phyloP scores from a whole-genome alignment of 176 grass and related monocot species.

The Echinochloa phyllopogon region DNA sequence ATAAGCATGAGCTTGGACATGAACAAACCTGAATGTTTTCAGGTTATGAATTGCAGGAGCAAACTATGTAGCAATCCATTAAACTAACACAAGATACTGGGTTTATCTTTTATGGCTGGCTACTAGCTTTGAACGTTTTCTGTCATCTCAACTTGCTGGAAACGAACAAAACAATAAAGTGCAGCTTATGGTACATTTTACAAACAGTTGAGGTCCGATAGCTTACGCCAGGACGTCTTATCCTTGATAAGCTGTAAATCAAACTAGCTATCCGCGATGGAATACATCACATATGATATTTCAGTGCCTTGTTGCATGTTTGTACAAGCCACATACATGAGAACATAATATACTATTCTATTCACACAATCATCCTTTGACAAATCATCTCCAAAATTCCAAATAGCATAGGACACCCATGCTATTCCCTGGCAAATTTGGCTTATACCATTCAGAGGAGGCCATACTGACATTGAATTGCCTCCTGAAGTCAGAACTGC shows the following conservation, averaged over 20 bases:
- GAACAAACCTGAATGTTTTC: not conserved
- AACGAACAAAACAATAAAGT: not conserved
- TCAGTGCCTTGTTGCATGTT: not conserved
- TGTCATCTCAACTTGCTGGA: not conserved
- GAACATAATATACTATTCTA: not conserved
- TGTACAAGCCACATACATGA: not conserved
- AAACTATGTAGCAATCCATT: not conserved
- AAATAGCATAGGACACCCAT: not conserved
- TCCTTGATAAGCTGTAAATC: not conserved
- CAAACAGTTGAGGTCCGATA: not conserved
- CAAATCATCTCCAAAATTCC: slow-evolving; percentile 18
- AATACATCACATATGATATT: not conserved
- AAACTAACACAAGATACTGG: not conserved
- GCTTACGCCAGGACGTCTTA: not conserved
- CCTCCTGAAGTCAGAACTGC: not conserved
- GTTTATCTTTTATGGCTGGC: not conserved
- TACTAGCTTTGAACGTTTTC: not conserved
- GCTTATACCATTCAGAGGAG: not conserved
- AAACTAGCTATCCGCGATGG: slow-evolving; percentile 8
- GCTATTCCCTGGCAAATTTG: not conserved
- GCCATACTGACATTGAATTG: not conserved
- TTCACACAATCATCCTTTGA: not conserved
- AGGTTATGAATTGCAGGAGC: not conserved
- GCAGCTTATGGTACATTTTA: not conserved
- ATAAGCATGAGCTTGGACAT: slow-evolving; percentile 10